Evolutionary conservation across 257 asterid species (phyloP).

Genomic region (Salvia miltiorrhiza): DNA sequence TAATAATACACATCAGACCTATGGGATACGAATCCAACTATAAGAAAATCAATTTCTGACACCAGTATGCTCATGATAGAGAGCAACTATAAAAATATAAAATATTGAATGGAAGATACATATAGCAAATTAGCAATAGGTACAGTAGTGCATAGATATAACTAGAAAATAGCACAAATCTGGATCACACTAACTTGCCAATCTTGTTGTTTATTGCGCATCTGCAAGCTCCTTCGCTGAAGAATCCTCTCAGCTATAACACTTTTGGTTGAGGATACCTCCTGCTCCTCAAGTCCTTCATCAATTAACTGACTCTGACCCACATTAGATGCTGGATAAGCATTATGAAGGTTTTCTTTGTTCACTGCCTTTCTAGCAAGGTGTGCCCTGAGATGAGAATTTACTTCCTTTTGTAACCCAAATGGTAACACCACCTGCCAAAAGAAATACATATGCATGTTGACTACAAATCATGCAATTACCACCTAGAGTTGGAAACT

Average conservation of each 20-base stretch:
- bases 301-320: conserved; percentile 28
- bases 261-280: conserved; percentile 53
- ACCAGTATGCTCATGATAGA: conserved; percentile 17
- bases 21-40: conserved; percentile 22
- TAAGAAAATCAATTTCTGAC: not conserved
- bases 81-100: not conserved
- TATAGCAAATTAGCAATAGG: not conserved
- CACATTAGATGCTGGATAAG: conserved; percentile 32
- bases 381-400: conserved; percentile 59
- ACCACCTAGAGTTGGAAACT: conserved; percentile 9
- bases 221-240: conserved; percentile 55
- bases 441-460: conserved; percentile 12
- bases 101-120: not conserved
- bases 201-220: conserved; percentile 65
- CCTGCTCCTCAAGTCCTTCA: conserved; percentile 40
- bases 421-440: conserved; percentile 61
- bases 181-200: conserved; percentile 60
- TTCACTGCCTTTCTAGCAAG: conserved; percentile 54
- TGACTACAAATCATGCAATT: not conserved
- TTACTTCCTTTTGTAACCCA: conserved; percentile 53
- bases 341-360: conserved; percentile 39
- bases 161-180: conserved; percentile 9
- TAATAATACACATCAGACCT: not conserved
- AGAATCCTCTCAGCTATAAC: conserved; percentile 64
- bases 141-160: not conserved